Base-by-base conservation (phyloP, 176 grass and related monocot genomes). In the Eleusine coracana region DNA sequence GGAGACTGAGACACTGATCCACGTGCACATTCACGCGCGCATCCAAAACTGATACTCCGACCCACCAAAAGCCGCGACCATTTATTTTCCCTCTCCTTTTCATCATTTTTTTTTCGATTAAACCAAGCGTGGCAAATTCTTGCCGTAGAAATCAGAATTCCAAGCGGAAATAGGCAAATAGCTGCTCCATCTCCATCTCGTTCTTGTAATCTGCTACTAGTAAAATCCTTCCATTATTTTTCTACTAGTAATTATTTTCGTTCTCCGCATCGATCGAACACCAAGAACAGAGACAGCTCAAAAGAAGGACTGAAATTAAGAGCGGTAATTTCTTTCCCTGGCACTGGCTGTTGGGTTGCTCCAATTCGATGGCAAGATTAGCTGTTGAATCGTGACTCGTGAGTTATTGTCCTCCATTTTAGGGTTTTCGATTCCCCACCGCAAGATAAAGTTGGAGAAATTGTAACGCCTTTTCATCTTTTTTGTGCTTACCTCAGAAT, bases 11-110 rank as follows among this genome's bases (percentile, higher is more conserved):
- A 34, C 79, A 82, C 61, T 46, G 70, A 79, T 84, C 86, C 86
- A 88, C 75, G 86, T 78, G 81, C 68, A 29, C 75, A 74, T 68
- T 88, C 75, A 88, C 75, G 80, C 75, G 75, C 75, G 86, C 86
- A 88, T 79, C 80, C 49, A 27, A 83, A 83, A 73, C 74, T 78
- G 75, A 78, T 88, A 28, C 75, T 68, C 68, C 86, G 81, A 88
- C 81, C 86, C 68, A 88, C 75, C 81, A 67, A 70, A 79, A 74
- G 69, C 76, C 77, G 67, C 80, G n/a, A 62, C 66, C 67, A 74
- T 84, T 88, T 59, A 79, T 84, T 78, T 79, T 7, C 41, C 54
- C 40, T 6, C 4, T 6, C 39, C 31, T 48, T 67, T 55, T 62
- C 7, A 44, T 64, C n/a, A 65, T 59, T 74, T 65, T 46, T 46